Base-by-base conservation (phyloP, 768 basidiomycete species). In the Suillus occidentalis region DNA sequence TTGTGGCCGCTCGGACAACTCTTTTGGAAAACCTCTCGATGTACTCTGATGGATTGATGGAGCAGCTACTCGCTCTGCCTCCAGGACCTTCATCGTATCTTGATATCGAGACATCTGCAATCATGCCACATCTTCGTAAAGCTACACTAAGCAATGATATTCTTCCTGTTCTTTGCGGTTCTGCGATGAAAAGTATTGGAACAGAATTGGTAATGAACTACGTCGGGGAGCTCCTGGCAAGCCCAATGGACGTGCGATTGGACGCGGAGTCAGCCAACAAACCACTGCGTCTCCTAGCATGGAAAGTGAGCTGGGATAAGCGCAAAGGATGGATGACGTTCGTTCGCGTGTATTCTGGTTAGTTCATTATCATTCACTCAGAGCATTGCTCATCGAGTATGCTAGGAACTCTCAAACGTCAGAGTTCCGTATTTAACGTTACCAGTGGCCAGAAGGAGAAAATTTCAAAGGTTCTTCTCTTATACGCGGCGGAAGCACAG, bases 271-370 rank as follows among this genome's bases (percentile, higher is more conserved):
- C 71, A 20, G 69, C 75, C 28, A 84, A 84, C 62, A 72, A 82
- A 0, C 85, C 87, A 1, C 71, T 91, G 28, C 86, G 84, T 42
- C 74, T 89, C 67, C 80, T 95, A 34, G 94, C 91, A 3, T 95
- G 94, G 94, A 95, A 95, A 73, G 94, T 95, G 25, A 82, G 80
- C 37, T 94, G 92, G 93, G 92, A 95, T 71, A 87, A 87, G 64
- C 85, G 79, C 63, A 84, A 83, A 69, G 94, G 94, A 28, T 95
- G 94, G 94, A 94, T 95, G 92, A 95, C 94, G 2, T 95, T 94
- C 72, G 89, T 95, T 45, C 83, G 94, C 31, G 85, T 95, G 22
- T 95, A 95, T 75, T 94, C 93, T 61, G 94, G 93, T 92, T 73
- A 66, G 80, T 13, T 6, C 18, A 20, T 12, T 20, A 42, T 18